Evolutionary conservation across 495 filamentous ascomycete species (phyloP).

Genomic region (Astrothelium subdiscretum): DNA sequence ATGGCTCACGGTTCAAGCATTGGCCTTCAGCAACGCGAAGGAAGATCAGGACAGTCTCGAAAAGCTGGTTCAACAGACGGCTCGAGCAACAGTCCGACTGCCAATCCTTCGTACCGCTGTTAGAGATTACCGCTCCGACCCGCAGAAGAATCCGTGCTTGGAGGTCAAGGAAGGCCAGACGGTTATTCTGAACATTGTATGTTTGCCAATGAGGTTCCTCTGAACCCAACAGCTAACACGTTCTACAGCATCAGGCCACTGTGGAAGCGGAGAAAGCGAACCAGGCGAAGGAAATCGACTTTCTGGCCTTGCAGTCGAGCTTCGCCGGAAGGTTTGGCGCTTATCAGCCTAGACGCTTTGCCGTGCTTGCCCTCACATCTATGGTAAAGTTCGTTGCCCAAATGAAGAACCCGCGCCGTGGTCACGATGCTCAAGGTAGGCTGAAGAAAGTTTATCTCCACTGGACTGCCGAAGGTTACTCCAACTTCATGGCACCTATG

Average conservation of each 20-base stretch:
- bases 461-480: constrained; percentile 1
- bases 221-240: neutral
- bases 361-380: neutral
- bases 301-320: constrained; percentile 1
- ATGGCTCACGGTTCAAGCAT: constrained; percentile 2
- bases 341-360: neutral
- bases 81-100: neutral
- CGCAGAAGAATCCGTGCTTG: neutral
- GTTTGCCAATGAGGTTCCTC: neutral
- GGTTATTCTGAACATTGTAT: neutral
- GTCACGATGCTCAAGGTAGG: constrained; percentile 2
- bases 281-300: neutral
- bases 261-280: neutral
- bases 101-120: constrained; percentile 2
- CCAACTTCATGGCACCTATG: neutral
- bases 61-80: constrained; percentile 1
- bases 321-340: constrained; percentile 1
- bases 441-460: constrained; percentile 1
- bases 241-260: neutral
- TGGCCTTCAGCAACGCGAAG: neutral
- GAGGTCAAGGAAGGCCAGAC: constrained; percentile 1
- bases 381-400: constrained; percentile 1
- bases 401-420: constrained; percentile 1
- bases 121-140: neutral
- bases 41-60: constrained; percentile 2